Percentiles rank a stretch among this genome's conserved stretches.
These are phyloP conservation scores for Limonium bicolor DNA, from an alignment of 148 eudicot genomes.

Conservation along the genomic window DNA sequence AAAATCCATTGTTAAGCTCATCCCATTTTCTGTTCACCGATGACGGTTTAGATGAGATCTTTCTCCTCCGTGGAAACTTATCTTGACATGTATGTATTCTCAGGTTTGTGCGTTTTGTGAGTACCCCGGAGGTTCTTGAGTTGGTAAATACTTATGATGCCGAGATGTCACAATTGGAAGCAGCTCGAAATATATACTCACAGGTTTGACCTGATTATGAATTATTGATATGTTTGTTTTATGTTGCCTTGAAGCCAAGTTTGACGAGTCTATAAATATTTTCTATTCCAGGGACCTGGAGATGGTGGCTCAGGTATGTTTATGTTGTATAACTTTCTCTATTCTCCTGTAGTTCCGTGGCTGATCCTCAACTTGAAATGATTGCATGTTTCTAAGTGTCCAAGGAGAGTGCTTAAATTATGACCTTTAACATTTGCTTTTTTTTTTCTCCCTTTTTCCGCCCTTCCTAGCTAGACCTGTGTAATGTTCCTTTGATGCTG, in stretches of 20 bases:
- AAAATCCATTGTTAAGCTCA: not conserved
- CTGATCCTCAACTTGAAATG: no score
- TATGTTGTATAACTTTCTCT: not conserved
- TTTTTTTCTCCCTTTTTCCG: no score
- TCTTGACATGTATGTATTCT: conserved; percentile 12
- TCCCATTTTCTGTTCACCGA: conserved; percentile 1
- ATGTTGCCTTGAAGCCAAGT: not conserved
- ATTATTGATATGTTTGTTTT: not conserved
- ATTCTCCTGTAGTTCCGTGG: no score
- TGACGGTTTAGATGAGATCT: not conserved
- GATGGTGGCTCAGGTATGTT: conserved; percentile 43
- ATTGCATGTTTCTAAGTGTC: no score
- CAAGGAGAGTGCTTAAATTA: no score
- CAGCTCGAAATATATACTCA: conserved; percentile 79
- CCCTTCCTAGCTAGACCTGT: no score
- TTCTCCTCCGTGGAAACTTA: not conserved
- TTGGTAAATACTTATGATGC: conserved; percentile 69
- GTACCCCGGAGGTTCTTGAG: conserved; percentile 85
- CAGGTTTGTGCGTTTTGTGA: conserved; percentile 95
- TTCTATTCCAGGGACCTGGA: conserved; percentile 50
- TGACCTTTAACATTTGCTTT: no score
- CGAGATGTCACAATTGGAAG: conserved; percentile 90
- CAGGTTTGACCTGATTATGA: conserved; percentile 36
- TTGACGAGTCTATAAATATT: conserved; percentile 4
- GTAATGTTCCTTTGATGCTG: no score